phyloP scores from a whole-genome alignment of 805 yeast genomes.

The Starmerella etchellsii region DNA sequence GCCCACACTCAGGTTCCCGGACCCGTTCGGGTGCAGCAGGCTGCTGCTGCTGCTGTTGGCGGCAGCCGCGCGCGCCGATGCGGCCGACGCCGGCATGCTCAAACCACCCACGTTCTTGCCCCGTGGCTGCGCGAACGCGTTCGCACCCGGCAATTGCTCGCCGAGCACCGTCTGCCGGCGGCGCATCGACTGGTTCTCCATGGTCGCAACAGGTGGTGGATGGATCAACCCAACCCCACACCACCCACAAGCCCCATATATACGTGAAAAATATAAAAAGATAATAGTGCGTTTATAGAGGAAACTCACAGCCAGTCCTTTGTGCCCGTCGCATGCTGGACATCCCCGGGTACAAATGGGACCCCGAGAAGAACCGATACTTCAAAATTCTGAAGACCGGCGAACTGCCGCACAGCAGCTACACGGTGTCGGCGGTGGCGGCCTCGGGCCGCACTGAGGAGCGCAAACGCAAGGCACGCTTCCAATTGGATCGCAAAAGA shows the following conservation, averaged over 20 bases:
- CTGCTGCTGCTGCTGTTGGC: no score
- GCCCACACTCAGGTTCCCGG: no score
- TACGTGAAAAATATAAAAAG: no score
- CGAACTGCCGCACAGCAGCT: conserved; percentile 9
- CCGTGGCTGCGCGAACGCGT: no score
- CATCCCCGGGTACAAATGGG: conserved; percentile 19
- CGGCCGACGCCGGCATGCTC: background rate
- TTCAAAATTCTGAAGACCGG: conserved; percentile 15
- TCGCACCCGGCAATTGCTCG: conserved; percentile 14
- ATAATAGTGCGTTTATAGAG: no score
- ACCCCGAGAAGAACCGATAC: conserved; percentile 13
- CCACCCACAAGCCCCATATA: no score
- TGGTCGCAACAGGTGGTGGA: no score
- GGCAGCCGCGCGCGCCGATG: background rate
- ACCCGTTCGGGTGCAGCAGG: no score
- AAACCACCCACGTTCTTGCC: no score
- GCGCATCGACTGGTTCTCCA: conserved; percentile 21
- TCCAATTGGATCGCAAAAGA: background rate
- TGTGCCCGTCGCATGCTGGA: no score
- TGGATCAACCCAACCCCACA: no score
- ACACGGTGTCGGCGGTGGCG: conserved; percentile 15
- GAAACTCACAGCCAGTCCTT: no score
- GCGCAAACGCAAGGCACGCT: background rate
- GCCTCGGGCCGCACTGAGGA: background rate
- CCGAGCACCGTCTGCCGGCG: conserved; percentile 21